Evolutionary conservation across 2,329 filamentous ascomycete species (phyloP), one percentile per base, ranked within the genome.

Genomic region (Cryoendolithus antarcticus): DNA sequence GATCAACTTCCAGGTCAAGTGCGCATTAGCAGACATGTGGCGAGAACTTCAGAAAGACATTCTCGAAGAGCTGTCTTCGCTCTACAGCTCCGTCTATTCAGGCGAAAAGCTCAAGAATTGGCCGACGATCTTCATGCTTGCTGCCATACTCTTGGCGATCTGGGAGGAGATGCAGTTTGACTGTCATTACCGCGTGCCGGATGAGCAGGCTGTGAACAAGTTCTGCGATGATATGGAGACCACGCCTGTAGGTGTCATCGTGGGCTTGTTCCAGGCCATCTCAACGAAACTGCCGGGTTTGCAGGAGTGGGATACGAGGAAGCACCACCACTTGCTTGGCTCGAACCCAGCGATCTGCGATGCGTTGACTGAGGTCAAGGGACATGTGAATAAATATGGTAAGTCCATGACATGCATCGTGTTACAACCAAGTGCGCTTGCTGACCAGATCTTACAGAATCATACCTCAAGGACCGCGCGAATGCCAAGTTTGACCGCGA

Each of bases 1-100:
- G 88, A 93, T 96, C 75, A 96, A 95, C 71, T 95, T 95, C 75
- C 86, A 95, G 68, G 86, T 96, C 70, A 96, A 96, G 74, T 91
- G 84, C 56, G 88, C 88, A 39, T 80, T 96, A 66, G 89, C 88
- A 49, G 86, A 93, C 56, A 93, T 95, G 85, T 96, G 89, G 89
- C 86, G 89, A 48, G 88, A 94, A 62, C 71, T 96, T 42, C 88
- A 95, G 62, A 93, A 93, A 68, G 89, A 95, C 53, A 86, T 95
- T 30, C 72, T 96, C 2, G 88, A 93, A 66, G 89, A 96, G 67
- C 74, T 96, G 1, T 95, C 89, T 1, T 68, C 77, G 6, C 73
- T 96, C 9, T 96, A 95, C 72, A 93, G 86, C n/a, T 93, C 86
- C 48, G 89, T 96, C 33, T 96, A 96, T 72, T 93, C 83, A 53